Evolutionary conservation across 2,329 filamentous ascomycete species (phyloP), one percentile per base, ranked within the genome.

Genomic region (Helminthosporium solani): DNA sequence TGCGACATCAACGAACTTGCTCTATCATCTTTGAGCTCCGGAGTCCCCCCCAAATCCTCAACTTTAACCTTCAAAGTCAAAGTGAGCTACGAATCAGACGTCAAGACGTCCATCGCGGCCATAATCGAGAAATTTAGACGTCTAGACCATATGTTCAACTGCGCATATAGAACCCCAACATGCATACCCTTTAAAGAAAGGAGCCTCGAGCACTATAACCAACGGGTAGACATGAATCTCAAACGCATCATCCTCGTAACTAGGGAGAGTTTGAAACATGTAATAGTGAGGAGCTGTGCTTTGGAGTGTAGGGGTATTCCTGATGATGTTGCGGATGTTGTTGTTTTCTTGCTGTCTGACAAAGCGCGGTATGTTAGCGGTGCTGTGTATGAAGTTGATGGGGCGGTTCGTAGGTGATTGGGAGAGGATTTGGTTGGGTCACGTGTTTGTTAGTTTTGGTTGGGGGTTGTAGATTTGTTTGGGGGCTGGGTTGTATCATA

Each of bases 261-360:
- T 4, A 64, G 69, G n/a, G 70, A 69, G 5, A 60, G 57, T 2
- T 61, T 71, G n/a, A 68, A 71, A 14, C 64, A 73, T 16, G 16
- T 48, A 18, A 39, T 31, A 25, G 38, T 27, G 25, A 15, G 40
- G 43, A 25, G 42, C 7, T 46, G 44, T 33, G 38, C 44, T 2
- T 38, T 47, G n/a, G 44, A 47, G 34, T 28, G 44, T 14, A 42
- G 44, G 44, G 44, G 44, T 7, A 47, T 39, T 5, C 44, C 44
- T 3, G 39, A 42, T 12, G 44, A 47, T 19, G 44, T 50, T n/a
- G 44, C 44, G 4, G 48, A 50, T 38, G 44, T 50, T 1, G 48
- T 44, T 2, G 20, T 47, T 8, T 47, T 47, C 21, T 28, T 47
- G 35, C 39, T 47, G 23, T 47, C 44, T 1, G 34, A 47, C 9